A percentile compares a stretch with the other conserved stretches of the same genome.
Conservation (phyloP, 2,329 filamentous ascomycete species). For the Phaeophleospora eucalypticola region DNA sequence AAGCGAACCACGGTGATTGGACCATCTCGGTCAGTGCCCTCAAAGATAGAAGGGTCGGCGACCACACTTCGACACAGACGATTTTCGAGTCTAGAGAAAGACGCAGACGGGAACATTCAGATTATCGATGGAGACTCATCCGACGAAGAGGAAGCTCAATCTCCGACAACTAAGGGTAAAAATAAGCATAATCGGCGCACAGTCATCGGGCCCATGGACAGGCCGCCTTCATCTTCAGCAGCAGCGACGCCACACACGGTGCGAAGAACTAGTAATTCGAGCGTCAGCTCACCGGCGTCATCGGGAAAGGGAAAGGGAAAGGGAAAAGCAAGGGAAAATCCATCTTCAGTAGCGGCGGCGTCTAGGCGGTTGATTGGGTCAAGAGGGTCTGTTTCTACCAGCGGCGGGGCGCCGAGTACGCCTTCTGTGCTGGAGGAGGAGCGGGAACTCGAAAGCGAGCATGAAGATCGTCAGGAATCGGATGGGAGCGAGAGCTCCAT, state of each 20-base stretch:
- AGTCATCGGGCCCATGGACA: conserved; percentile 15
- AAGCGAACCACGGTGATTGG: conserved; percentile 19
- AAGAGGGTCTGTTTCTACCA: neutral
- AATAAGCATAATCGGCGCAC: conserved; percentile 16
- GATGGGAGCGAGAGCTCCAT: conserved; percentile 4
- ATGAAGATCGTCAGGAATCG: neutral
- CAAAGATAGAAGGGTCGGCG: neutral
- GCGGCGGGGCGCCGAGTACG: neutral
- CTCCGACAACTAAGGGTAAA: conserved; percentile 3
- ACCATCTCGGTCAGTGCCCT: conserved; percentile 3
- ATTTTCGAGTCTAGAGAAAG: conserved; percentile 18
- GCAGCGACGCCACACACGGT: neutral
- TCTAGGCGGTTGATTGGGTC: conserved; percentile 1
- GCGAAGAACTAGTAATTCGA: neutral
- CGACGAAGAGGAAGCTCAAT: conserved; percentile 2
- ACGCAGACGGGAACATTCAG: conserved; percentile 12
- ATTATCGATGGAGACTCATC: conserved; percentile 9
- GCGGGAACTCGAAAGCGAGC: neutral
- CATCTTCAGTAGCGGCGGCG: conserved; percentile 9
- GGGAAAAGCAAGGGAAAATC: conserved; percentile 3
- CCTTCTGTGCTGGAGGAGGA: neutral
- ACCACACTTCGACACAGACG: conserved; percentile 13
- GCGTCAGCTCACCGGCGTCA: neutral
- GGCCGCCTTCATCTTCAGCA: neutral
- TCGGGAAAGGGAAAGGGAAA: conserved; percentile 2